Evolutionary conservation across 2,329 filamentous ascomycete species (phyloP).

Genomic region (Talaromyces atroroseus): DNA sequence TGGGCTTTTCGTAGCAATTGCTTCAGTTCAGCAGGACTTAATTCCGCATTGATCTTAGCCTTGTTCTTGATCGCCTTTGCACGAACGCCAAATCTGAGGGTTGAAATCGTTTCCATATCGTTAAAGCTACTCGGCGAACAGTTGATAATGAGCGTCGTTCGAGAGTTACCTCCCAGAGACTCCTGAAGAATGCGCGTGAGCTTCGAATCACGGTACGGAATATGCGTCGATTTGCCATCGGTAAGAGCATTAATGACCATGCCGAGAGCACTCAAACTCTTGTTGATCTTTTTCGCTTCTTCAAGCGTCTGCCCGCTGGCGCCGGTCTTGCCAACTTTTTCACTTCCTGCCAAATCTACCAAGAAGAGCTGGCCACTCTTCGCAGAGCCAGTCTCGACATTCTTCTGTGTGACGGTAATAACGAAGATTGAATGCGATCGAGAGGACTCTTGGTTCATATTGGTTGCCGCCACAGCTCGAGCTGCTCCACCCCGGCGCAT

Average conservation of each 20-base stretch:
- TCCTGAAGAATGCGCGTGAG: slow-evolving; percentile 96
- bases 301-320: slow-evolving; percentile 95
- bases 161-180: slow-evolving; percentile 91
- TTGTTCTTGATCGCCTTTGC: slow-evolving; percentile 99
- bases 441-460: slow-evolving; percentile 99
- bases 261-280: slow-evolving; percentile 93
- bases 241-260: slow-evolving; percentile 99
- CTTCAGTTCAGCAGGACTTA: slow-evolving; percentile 94
- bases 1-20: slow-evolving; percentile 87
- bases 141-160: slow-evolving; percentile 98
- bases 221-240: slow-evolving; percentile 91
- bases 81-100: slow-evolving; percentile 87
- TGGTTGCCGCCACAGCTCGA: slow-evolving; percentile 88
- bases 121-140: slow-evolving; percentile 99
- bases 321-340: slow-evolving; percentile 98
- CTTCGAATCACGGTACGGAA: slow-evolving; percentile 97
- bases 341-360: slow-evolving; percentile 95
- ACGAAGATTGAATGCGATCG: slow-evolving; percentile 98
- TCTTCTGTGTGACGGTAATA: slow-evolving; percentile 95
- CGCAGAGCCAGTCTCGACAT: slow-evolving; percentile 89
- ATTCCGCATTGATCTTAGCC: slow-evolving; percentile 97
- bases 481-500: slow-evolving; percentile 88
- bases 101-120: slow-evolving; percentile 88
- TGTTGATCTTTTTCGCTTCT: slow-evolving; percentile 99
- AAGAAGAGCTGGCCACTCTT: slow-evolving; percentile 96